Evolutionary conservation across 2,329 filamentous ascomycete species (phyloP).

Genomic region (Cordyceps fumosorosea): DNA sequence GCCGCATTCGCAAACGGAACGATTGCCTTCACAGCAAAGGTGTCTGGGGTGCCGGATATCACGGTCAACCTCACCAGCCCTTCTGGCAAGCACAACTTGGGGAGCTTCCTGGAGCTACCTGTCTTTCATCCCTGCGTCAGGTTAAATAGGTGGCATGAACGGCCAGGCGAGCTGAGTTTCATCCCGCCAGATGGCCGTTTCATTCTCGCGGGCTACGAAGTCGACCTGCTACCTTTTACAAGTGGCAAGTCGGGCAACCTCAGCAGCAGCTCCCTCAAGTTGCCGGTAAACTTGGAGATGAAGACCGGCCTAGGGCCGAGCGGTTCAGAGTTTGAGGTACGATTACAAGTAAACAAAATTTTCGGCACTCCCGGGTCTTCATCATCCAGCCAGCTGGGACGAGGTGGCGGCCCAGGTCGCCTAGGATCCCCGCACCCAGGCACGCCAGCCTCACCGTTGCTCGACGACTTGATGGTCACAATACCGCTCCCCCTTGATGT

Average conservation of each 20-base stretch:
- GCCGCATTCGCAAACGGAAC: slow-evolving; percentile 85
- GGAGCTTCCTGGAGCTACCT: slow-evolving; percentile 71
- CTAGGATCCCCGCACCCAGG: slow-evolving; percentile 41
- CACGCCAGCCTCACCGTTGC: slow-evolving; percentile 49
- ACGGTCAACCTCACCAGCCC: slow-evolving; percentile 71
- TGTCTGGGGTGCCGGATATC: slow-evolving; percentile 92
- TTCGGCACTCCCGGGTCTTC: slow-evolving; percentile 39
- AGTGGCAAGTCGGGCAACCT: slow-evolving; percentile 49
- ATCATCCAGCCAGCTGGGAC: slow-evolving; percentile 29
- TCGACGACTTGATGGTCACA: slow-evolving; percentile 73
- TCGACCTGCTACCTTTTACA: slow-evolving; percentile 74
- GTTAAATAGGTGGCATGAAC: slow-evolving; percentile 81
- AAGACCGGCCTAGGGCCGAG: slow-evolving; percentile 68
- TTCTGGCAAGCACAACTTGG: slow-evolving; percentile 71
- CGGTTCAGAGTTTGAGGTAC: slow-evolving; percentile 84
- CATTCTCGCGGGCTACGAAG: slow-evolving; percentile 88
- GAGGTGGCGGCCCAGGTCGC: slow-evolving; percentile 36
- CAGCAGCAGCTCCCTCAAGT: slow-evolving; percentile 59
- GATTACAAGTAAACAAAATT: slow-evolving; percentile 63
- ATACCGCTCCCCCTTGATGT: slow-evolving; percentile 75
- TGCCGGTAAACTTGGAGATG: slow-evolving; percentile 78
- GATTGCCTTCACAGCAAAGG: slow-evolving; percentile 90
- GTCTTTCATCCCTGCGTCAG: slow-evolving; percentile 96
- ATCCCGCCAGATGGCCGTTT: slow-evolving; percentile 93
- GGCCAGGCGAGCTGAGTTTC: slow-evolving; percentile 88